A percentile compares a stretch with the other conserved stretches of the same genome.
These are phyloP conservation scores for Phylloporus sp. DNA, from an alignment of 768 basidiomycete genomes.

Conservation along the genomic window DNA sequence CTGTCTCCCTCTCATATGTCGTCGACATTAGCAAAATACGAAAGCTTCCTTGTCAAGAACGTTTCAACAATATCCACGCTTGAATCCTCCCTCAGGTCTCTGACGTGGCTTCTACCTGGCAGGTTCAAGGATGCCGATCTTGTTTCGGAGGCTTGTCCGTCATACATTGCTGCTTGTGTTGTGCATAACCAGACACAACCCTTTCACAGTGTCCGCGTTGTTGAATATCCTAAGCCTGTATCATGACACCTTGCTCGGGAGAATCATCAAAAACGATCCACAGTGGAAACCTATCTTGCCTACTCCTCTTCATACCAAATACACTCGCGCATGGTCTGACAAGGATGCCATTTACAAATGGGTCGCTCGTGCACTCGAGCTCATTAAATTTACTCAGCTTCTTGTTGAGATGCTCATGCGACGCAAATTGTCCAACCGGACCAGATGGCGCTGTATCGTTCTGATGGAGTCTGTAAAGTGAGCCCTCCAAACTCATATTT, in stretches of 20 bases:
- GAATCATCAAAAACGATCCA: constrained; percentile 57
- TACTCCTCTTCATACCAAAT: constrained; percentile 76
- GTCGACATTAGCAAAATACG: constrained; percentile 67
- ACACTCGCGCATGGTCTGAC: constrained; percentile 84
- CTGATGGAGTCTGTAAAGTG: constrained; percentile 84
- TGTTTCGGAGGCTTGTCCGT: constrained; percentile 90
- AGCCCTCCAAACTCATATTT: constrained; percentile 16
- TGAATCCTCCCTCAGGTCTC: constrained; percentile 82
- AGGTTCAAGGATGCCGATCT: constrained; percentile 97
- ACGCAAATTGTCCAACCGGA: constrained; percentile 60
- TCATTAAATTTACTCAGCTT: constrained; percentile 78
- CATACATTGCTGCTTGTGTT: constrained; percentile 10
- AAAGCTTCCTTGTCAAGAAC: constrained; percentile 80
- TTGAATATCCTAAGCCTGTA: constrained; percentile 89
- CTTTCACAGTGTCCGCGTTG: constrained; percentile 70
- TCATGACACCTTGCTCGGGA: constrained; percentile 87
- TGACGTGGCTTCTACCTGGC: constrained; percentile 95
- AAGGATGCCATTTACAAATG: constrained; percentile 70
- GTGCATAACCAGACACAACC: constrained; percentile 13
- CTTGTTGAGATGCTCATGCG: constrained; percentile 86
- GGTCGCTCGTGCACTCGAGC: constrained; percentile 69
- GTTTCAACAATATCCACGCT: constrained; percentile 81
- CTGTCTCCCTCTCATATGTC: constrained; percentile 43
- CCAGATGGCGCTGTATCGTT: constrained; percentile 74
- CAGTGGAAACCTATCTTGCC: constrained; percentile 76